Evolutionary conservation across 306 rosid species (phyloP), one percentile per base, ranked within the genome.

Genomic region (Lablab purpureus): DNA sequence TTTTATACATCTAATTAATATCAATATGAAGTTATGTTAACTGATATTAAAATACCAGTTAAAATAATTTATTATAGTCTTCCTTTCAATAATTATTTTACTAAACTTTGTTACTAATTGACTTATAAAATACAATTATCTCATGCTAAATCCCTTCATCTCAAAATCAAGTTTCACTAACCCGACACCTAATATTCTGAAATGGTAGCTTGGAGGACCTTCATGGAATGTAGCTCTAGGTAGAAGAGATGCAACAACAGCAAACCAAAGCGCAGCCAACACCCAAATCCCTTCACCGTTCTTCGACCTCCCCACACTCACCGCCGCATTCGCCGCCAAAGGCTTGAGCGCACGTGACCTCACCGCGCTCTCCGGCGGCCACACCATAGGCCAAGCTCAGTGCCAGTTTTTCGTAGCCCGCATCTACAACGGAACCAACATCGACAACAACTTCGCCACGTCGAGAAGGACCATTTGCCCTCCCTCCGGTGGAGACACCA

Each of bases 201-300:
- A 49, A 47, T 12, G 59, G 2, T 43, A 94, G 98, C 83, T 89
- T 8, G 91, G 95, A 85, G 98, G 98, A 54, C 92, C 97, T 7
- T 18, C 84, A 22, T 92, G 97, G 97, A 6, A 12, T 3, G 95
- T 92, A 2, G 76, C 87, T 0, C 86, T 92, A 0, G 97, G 97
- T 5, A 79, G 97, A 47, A 88, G 91, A 74, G 98, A 92, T 36
- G 87, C 97, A 55, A 88, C 83, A 60, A 94, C 94, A 10, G 95
- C 95, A 23, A 94, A 89, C 82, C 84, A 84, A 27, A 87, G 81
- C 47, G 87, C 32, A 9, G 89, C 98, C 41, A 90, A 91, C 83
- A 80, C 1, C 76, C 67, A 91, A 23, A 84, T 92, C 21, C 97
- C 99, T 0, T 58, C 83, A 0, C 97, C 95, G 0, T 58, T 13